Conservation (phyloP, 1,284 basidiomycete species). For the Puccinia triticina region DNA sequence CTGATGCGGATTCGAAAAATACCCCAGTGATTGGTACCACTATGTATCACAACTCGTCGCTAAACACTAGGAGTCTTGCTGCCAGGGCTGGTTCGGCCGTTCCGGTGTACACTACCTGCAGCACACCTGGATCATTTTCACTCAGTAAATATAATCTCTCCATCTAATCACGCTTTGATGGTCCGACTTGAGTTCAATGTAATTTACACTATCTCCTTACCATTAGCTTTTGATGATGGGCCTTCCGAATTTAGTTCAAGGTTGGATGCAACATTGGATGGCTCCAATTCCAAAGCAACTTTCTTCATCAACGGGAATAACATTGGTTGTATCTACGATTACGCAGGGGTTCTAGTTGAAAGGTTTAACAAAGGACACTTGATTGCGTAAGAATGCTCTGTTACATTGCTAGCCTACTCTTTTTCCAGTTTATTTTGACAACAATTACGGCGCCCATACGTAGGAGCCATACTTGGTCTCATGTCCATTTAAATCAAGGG, state of each 20-base stretch:
- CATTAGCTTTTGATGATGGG: constrained; percentile 47
- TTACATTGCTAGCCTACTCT: neutral
- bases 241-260: constrained; percentile 16
- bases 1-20: neutral
- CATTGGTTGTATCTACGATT: constrained; percentile 57
- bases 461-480: constrained; percentile 55
- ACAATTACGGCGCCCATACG: neutral
- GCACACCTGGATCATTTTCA: neutral
- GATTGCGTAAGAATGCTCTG: constrained; percentile 53
- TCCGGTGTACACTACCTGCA: neutral
- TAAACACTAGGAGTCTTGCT: neutral
- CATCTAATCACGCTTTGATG: neutral
- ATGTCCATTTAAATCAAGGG: constrained; percentile 56
- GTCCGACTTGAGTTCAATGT: neutral
- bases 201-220: neutral
- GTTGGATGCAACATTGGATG: constrained; percentile 18
- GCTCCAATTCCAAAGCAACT: neutral
- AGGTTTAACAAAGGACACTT: constrained; percentile 57
- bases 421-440: neutral
- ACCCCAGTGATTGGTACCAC: neutral
- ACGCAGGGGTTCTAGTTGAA: constrained; percentile 53
- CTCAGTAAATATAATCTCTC: neutral
- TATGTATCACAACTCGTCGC: neutral
- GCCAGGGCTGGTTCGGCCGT: neutral
- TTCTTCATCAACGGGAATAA: constrained; percentile 57